Evolutionary conservation across 225 moss, liverwort and hornwort genomes (phyloP), one percentile per base, ranked within the genome.

Genomic region (Antitrichia curtipendula): DNA sequence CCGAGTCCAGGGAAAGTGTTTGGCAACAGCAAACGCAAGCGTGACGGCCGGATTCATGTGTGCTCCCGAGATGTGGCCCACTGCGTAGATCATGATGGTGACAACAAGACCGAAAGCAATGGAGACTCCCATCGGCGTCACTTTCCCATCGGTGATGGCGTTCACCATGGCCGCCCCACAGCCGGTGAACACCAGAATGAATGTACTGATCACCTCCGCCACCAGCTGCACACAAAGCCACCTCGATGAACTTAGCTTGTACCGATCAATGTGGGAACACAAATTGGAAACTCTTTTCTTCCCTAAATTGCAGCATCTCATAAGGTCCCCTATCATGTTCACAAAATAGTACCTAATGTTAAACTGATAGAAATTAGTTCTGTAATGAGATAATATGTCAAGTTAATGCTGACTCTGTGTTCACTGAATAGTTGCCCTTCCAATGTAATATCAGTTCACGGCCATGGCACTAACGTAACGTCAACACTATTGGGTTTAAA

Each of bases 151-250:
- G 60, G 64, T 93, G 36, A 86, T 91, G 81, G 40, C 53, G 29
- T 94, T 81, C 86, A 90, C 94, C 91, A 94, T 89, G 31, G 58
- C 89, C 11, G 94, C 83, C n/a, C 94, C 94, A 54, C 94, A 94
- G 27, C 94, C 93, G 2, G 87, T n/a, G 86, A 94, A 93, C 63
- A 94, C 92, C 40, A 94, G 63, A 49, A 93, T 88, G 91, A 94
- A 94, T 45, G 94, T 94, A 32, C 92, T 93, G 40, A 94, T 89
- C 36, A 92, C 88, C 84, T 94, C 94, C 47, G 94, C 94, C 73
- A 75, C 68, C 58, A 93, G 61, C 94, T 93, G 91, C 86, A 84
- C 7, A 14, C n/a, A 72, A 29, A 63, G 60, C 20, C n/a, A n/a
- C 47, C 59, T 36, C 43, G 16, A n/a, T 60, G 10, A 40, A 27